Evolutionary conservation across 2,329 filamentous ascomycete genomes (phyloP).

Genomic region (Microsporum ferrugineum): DNA sequence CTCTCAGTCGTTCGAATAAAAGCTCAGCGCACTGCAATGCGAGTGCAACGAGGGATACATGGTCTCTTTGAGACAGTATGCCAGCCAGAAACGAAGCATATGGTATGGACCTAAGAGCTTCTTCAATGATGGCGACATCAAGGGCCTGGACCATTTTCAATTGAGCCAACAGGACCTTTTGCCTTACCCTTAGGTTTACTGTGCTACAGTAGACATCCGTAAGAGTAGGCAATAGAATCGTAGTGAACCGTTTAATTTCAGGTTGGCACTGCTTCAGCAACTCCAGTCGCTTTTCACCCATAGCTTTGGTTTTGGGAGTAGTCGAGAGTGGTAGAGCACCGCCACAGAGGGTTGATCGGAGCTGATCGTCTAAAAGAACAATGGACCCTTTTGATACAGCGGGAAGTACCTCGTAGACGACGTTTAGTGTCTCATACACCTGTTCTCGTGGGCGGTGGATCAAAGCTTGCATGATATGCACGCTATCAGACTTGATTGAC

Average conservation of each 20-base stretch:
- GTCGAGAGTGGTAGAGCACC: slow-evolving; percentile 26
- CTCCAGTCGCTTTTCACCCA: slow-evolving; percentile 66
- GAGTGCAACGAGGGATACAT: slow-evolving; percentile 72
- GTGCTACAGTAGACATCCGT: slow-evolving; percentile 97
- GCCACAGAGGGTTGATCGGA: slow-evolving; percentile 36
- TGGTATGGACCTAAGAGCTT: slow-evolving; percentile 74
- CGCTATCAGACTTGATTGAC: slow-evolving; percentile 68
- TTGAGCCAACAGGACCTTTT: slow-evolving; percentile 91
- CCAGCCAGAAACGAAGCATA: slow-evolving; percentile 94
- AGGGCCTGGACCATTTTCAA: slow-evolving; percentile 95
- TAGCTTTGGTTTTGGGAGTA: slow-evolving; percentile 38
- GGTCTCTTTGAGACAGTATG: slow-evolving; percentile 90
- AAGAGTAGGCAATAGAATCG: slow-evolving; percentile 85
- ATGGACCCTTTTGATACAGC: slow-evolving; percentile 51
- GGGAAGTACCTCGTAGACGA: slow-evolving; percentile 88
- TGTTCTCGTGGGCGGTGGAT: slow-evolving; percentile 93
- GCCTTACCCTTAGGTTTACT: slow-evolving; percentile 84
- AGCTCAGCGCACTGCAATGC: slow-evolving; percentile 84
- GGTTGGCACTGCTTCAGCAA: slow-evolving; percentile 70
- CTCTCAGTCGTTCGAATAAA: slow-evolving; percentile 68
- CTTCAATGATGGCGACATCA: slow-evolving; percentile 71
- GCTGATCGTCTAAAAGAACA: slow-evolving; percentile 41
- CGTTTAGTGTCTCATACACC: slow-evolving; percentile 91
- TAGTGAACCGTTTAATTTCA: slow-evolving; percentile 80
- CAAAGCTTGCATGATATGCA: slow-evolving; percentile 95